A percentile compares a stretch with the other conserved stretches of the same genome.
phyloP scores from a whole-genome alignment of 1,284 basidiomycete species.

The Trichosporon sp. region DNA sequence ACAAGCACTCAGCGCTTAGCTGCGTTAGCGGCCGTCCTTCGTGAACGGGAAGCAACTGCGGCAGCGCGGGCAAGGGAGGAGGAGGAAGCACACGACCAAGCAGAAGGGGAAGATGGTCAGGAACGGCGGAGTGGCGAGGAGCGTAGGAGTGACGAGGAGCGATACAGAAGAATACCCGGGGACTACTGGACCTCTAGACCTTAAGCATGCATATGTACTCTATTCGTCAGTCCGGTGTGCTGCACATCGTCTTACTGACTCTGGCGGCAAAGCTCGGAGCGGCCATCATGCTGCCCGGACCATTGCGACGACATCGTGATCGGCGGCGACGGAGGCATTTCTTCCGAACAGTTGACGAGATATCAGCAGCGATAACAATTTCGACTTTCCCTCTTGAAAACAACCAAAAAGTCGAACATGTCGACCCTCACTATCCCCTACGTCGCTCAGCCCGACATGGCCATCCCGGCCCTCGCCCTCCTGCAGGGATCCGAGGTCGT shows the following conservation, averaged over 20 bases:
- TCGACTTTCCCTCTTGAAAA: background rate
- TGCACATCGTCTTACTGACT: no score
- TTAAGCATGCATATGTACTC: slow-evolving; percentile 16
- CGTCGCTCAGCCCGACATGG: slow-evolving; percentile 34
- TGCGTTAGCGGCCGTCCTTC: background rate
- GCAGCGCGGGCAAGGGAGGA: background rate
- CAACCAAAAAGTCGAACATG: slow-evolving; percentile 10
- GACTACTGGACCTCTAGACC: slow-evolving; percentile 24
- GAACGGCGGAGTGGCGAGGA: background rate
- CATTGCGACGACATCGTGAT: no score
- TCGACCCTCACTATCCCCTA: slow-evolving; percentile 37
- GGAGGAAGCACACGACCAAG: background rate
- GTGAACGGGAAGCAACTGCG: background rate
- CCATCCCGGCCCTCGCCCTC: slow-evolving; percentile 37
- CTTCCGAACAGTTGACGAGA: background rate
- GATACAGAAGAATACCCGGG: slow-evolving; percentile 15
- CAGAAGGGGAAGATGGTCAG: background rate
- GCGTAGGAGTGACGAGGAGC: background rate
- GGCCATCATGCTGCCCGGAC: no score
- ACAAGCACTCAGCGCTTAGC: slow-evolving; percentile 1
- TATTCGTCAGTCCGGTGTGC: no score
- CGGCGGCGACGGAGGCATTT: background rate
- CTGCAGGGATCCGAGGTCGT: slow-evolving; percentile 31
- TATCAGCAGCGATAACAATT: background rate
- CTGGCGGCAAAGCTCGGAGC: no score